phyloP scores from a whole-genome alignment of 1,284 basidiomycete genomes.

The Naganishia sp. region DNA sequence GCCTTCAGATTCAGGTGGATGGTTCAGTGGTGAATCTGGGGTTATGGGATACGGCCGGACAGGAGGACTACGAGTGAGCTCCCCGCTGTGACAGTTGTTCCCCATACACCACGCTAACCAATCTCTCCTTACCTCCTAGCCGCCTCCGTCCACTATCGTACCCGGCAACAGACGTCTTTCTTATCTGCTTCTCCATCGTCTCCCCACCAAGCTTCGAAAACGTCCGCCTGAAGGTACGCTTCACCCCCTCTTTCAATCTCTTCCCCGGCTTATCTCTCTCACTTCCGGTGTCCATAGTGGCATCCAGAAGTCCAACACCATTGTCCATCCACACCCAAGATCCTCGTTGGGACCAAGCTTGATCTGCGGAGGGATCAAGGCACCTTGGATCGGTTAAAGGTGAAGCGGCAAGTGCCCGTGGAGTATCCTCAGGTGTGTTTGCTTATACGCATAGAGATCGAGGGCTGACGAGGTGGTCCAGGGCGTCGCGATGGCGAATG shows the following conservation, averaged over 20 bases:
- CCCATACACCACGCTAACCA: not conserved
- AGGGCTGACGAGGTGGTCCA: slow-evolving; percentile 57
- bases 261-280: slow-evolving; percentile 29
- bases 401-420: slow-evolving; percentile 94
- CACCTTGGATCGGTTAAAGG: slow-evolving; percentile 88
- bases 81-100: slow-evolving; percentile 8
- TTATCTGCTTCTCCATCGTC: slow-evolving; percentile 98
- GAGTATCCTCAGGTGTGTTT: slow-evolving; percentile 60
- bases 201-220: slow-evolving; percentile 98
- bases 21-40: slow-evolving; percentile 97
- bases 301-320: slow-evolving; percentile 91
- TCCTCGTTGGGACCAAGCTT: slow-evolving; percentile 96
- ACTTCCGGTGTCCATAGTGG: slow-evolving; percentile 64
- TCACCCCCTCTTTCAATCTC: slow-evolving; percentile 30
- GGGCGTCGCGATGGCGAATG: slow-evolving; percentile 85
- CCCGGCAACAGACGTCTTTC: slow-evolving; percentile 98
- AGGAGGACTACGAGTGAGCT: slow-evolving; percentile 71
- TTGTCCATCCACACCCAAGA: slow-evolving; percentile 89
- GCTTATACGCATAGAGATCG: not conserved
- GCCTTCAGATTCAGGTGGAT: slow-evolving; percentile 77
- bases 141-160: slow-evolving; percentile 96
- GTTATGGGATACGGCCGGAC: slow-evolving; percentile 98
- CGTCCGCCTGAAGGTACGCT: slow-evolving; percentile 77
- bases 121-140: slow-evolving; percentile 63
- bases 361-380: slow-evolving; percentile 93